Base-by-base conservation (phyloP, 768 basidiomycete species). In the Fomitopsis serialis region DNA sequence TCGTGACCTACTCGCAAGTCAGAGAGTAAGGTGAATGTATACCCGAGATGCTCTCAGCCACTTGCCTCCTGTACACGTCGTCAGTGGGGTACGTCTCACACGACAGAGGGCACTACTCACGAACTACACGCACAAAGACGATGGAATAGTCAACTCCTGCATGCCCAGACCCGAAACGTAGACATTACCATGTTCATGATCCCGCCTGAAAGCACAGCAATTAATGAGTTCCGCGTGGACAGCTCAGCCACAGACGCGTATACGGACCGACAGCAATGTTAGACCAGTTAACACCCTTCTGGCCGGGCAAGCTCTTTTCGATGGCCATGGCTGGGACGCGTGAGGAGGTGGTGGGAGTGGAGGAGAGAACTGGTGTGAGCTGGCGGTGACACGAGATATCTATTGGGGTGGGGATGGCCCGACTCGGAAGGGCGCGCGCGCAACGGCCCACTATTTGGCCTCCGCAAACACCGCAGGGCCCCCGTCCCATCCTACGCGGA, bases 111-210 rank as follows among this genome's bases (percentile, higher is more conserved):
- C 13, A 24, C 23, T 27, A 70, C 73, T 66, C 56, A 74, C 66
- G 60, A 72, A 74, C 67, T 70, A 68, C 40, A 53, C 36, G 29
- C 23, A 27, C 48, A 21, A 13, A 29, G 45, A 23, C 27, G 45
- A 42, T 27, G 47, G 45, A 32, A 32, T 8, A 11, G 29, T 55
- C 55, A 52, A 42, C 43, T 19, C 42, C 51, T 27, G 42, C 7
- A 45, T 44, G 29, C 50, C 51, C 27, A 59, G 48, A 45, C 37
- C 35, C 9, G 54, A 24, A 35, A 42, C 13, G 45, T 43, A 52
- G 50, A 57, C 43, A 54, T 67, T 74, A 96, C 93, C 90, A 99
- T 90, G 79, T 98, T 98, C 96, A 98, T 98, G 66, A 97, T 92
- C 56, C 76, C 95, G 73, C 95, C 94, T 93, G 36, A 19, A 34